These are phyloP conservation scores for Singerocomus rubriflavus DNA, from an alignment of 1,284 basidiomycete species.

Conservation along the genomic window DNA sequence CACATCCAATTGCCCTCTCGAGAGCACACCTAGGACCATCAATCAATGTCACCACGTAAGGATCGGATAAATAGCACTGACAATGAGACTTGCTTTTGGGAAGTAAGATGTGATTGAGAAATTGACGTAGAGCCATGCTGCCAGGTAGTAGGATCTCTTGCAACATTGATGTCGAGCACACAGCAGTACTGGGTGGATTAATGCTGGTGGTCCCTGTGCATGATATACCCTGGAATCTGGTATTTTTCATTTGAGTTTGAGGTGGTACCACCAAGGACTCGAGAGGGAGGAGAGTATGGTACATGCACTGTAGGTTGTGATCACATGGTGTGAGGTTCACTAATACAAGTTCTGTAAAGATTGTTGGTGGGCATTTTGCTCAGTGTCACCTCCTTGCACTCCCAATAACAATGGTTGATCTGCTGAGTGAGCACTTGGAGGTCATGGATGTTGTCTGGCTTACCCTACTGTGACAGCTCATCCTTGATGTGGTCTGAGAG, in stretches of 20 bases:
- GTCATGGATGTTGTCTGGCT: too few species aligned
- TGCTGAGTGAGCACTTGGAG: too few species aligned
- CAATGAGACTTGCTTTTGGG: constrained; percentile 77
- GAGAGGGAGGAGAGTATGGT: constrained; percentile 9
- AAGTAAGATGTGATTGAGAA: constrained; percentile 65
- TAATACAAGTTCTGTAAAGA: too few species aligned
- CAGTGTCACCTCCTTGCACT: too few species aligned
- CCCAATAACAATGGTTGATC: too few species aligned
- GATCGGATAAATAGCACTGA: constrained; percentile 37
- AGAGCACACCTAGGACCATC: constrained; percentile 43
- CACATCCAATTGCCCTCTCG: too few species aligned
- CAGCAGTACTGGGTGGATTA: neutral
- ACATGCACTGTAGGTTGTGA: too few species aligned
- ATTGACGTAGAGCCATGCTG: constrained; percentile 55
- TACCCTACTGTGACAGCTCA: too few species aligned
- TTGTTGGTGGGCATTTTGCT: too few species aligned
- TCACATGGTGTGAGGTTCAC: too few species aligned
- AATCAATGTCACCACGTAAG: neutral
- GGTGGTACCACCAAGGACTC: neutral
- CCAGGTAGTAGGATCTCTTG: constrained; percentile 49
- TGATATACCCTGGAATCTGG: neutral
- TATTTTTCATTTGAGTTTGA: neutral
- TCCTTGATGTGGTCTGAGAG: too few species aligned
- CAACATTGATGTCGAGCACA: constrained; percentile 45
- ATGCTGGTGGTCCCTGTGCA: neutral